Percentiles rank a stretch among this genome's conserved stretches.
Evolutionary conservation across 495 filamentous ascomycete genomes (phyloP).

Genomic region (Xylona heveae): DNA sequence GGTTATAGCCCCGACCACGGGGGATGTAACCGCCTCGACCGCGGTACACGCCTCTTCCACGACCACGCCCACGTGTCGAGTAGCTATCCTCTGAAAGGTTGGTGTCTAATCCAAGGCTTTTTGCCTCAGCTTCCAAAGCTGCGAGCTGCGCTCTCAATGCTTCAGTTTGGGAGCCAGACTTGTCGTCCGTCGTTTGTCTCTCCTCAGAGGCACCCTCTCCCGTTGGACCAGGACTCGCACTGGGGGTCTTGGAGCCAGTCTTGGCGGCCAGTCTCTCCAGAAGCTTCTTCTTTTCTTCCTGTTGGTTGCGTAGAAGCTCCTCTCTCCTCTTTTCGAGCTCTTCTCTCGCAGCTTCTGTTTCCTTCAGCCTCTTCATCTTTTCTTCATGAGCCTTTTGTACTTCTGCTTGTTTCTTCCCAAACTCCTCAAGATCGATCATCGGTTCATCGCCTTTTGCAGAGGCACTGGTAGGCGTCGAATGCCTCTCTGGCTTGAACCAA

Average conservation of each 20-base stretch:
- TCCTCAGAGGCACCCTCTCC: slow-evolving; percentile 7
- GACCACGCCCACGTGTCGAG: slow-evolving; percentile 14
- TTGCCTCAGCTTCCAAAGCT: slow-evolving; percentile 66
- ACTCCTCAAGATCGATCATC: slow-evolving; percentile 57
- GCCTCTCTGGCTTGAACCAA: slow-evolving; percentile 53
- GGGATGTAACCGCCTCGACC: slow-evolving; percentile 26
- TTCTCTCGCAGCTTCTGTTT: slow-evolving; percentile 45
- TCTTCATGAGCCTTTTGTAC: slow-evolving; percentile 64
- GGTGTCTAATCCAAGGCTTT: slow-evolving; percentile 52
- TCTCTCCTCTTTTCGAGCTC: slow-evolving; percentile 59
- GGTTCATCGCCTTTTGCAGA: slow-evolving; percentile 20
- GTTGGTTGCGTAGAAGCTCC: slow-evolving; percentile 50
- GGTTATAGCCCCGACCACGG: slow-evolving; percentile 10
- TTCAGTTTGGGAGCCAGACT: slow-evolving; percentile 35
- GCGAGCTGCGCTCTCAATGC: slow-evolving; percentile 62
- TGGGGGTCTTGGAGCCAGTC: slow-evolving; percentile 7
- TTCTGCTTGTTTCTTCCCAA: slow-evolving; percentile 53
- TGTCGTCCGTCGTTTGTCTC: slow-evolving; percentile 16
- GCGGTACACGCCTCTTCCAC: slow-evolving; percentile 25
- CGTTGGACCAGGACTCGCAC: slow-evolving; percentile 1
- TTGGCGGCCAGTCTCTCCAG: slow-evolving; percentile 37
- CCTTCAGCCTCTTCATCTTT: slow-evolving; percentile 48
- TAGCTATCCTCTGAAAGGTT: slow-evolving; percentile 15
- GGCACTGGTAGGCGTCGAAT: slow-evolving; percentile 6
- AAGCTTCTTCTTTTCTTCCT: slow-evolving; percentile 54